Percentiles rank a stretch among this genome's conserved stretches.
These are phyloP conservation scores for Pseudocercospora pini-densiflorae DNA, from an alignment of 2,329 filamentous ascomycete genomes.

Conservation along the genomic window DNA sequence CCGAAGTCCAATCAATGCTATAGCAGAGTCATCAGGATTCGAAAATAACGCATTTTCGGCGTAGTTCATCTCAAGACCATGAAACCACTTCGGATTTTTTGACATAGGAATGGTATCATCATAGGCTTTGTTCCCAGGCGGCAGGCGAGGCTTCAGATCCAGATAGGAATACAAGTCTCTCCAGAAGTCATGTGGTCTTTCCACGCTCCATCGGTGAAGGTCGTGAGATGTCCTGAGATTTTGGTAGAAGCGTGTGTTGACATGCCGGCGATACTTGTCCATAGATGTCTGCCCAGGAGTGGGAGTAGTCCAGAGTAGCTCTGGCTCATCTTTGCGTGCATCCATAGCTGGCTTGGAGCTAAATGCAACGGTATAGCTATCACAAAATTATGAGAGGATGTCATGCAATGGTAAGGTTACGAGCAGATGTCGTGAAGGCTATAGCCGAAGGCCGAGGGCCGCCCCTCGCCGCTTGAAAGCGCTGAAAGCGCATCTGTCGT, in stretches of 20 bases:
- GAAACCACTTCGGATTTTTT: conserved; percentile 46
- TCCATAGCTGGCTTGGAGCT: not conserved
- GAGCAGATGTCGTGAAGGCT: not conserved
- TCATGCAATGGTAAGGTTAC: not conserved
- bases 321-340: conserved; percentile 10
- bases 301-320: conserved; percentile 34
- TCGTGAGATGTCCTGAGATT: conserved; percentile 39
- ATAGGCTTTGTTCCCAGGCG: conserved; percentile 42
- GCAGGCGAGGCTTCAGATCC: conserved; percentile 42
- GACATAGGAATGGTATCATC: conserved; percentile 44
- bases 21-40: conserved; percentile 41
- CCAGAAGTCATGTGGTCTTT: conserved; percentile 50
- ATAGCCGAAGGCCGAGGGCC: not conserved
- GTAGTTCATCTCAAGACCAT: conserved; percentile 45
- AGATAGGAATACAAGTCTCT: conserved; percentile 48
- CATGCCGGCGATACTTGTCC: conserved; percentile 38
- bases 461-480: not conserved
- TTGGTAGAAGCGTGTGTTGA: conserved; percentile 35
- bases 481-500: not conserved
- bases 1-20: conserved; percentile 47
- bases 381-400: no score
- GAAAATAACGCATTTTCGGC: conserved; percentile 47
- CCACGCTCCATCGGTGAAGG: conserved; percentile 47
- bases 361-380: no score
- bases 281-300: conserved; percentile 33